Percentiles rank a stretch among this genome's conserved stretches.
Conservation (phyloP, 1,284 basidiomycete genomes). For the Boletellus sp. region DNA sequence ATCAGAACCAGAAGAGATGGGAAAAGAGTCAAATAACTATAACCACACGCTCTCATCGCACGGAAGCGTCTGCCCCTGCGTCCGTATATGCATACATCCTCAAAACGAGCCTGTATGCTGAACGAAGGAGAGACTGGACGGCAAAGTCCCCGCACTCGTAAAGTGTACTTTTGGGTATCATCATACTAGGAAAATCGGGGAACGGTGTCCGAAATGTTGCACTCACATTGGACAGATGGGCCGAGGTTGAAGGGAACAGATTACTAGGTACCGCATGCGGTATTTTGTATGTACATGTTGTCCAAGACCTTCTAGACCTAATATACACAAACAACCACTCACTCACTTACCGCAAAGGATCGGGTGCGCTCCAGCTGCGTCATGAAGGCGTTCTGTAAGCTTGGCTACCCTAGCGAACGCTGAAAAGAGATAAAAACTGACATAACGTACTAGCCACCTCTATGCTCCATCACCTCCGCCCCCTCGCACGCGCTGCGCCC, state of each 20-base stretch:
- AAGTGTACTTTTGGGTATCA: constrained; percentile 31
- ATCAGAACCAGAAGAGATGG: neutral
- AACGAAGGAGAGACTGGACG: constrained; percentile 33
- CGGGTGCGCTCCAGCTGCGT: neutral
- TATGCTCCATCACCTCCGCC: neutral
- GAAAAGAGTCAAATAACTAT: constrained; percentile 33
- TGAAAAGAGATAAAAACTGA: neutral
- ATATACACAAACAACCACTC: constrained; percentile 28
- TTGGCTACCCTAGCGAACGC: neutral
- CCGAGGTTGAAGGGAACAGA: no score
- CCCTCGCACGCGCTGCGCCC: constrained; percentile 1
- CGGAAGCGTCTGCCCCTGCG: constrained; percentile 33
- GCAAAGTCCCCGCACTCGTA: constrained; percentile 28
- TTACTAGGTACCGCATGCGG: no score
- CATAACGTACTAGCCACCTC: neutral
- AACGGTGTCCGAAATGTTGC: neutral
- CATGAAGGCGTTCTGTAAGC: constrained; percentile 15
- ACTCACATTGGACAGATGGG: constrained; percentile 15
- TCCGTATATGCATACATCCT: constrained; percentile 33
- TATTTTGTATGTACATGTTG: constrained; percentile 22
- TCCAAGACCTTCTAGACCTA: constrained; percentile 19
- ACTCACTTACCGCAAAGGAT: no score
- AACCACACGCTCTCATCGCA: constrained; percentile 32
- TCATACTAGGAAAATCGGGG: constrained; percentile 14
- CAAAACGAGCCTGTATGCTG: constrained; percentile 34